Evolutionary conservation across 345 rosid genomes (phyloP).

Genomic region (Heritiera fomes): DNA sequence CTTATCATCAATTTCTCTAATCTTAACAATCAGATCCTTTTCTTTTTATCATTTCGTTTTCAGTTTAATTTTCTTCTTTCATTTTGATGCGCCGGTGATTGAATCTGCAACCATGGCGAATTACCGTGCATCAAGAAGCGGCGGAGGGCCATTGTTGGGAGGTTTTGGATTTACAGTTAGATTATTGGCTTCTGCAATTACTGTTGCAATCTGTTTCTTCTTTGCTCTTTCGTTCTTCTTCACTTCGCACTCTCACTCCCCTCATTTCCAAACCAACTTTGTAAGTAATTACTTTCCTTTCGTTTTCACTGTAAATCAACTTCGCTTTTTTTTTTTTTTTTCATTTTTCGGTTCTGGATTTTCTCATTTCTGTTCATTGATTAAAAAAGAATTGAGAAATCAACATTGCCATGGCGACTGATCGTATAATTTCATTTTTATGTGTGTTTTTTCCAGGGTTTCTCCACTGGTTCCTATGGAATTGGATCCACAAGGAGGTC

Average conservation of each 20-base stretch:
- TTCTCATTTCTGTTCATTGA: background rate
- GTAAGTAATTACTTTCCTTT: conserved; percentile 39
- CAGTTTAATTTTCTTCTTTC: background rate
- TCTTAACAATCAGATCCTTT: background rate
- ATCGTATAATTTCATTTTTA: background rate
- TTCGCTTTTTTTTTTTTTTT: background rate
- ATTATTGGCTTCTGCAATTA: conserved; percentile 44
- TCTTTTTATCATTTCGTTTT: too few relatives aligned
- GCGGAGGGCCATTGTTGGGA: conserved; percentile 26
- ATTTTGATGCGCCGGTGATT: background rate
- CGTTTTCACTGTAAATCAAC: background rate
- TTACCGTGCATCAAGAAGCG: conserved; percentile 30
- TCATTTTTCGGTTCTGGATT: background rate
- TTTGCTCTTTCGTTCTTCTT: conserved; percentile 52
- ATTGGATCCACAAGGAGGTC: conserved; percentile 69
- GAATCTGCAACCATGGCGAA: conserved; percentile 47
- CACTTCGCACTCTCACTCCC: conserved; percentile 47
- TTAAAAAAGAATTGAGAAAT: background rate
- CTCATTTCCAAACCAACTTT: conserved; percentile 42
- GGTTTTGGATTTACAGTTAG: conserved; percentile 35
- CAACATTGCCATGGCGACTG: background rate
- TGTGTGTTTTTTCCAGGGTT: conserved; percentile 38
- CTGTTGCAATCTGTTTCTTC: conserved; percentile 49
- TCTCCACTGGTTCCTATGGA: conserved; percentile 37
- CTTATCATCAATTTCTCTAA: background rate